phyloP scores from a whole-genome alignment of 768 basidiomycete genomes.

The Suillus hirtellus region DNA sequence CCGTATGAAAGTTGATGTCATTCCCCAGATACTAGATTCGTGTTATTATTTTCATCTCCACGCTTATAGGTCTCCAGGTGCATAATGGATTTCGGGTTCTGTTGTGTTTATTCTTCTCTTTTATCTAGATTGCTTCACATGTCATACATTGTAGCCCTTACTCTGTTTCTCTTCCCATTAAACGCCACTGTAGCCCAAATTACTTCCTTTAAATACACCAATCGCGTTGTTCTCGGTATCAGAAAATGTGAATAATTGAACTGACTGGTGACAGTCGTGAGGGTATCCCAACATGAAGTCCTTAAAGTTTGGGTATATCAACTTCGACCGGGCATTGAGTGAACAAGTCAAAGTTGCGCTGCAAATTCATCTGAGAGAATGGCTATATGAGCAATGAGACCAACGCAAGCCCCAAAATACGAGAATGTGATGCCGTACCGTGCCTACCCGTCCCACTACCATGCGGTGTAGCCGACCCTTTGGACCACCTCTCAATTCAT shows the following conservation, averaged over 20 bases:
- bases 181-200: constrained; percentile 3
- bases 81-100: not conserved
- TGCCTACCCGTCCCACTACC: constrained; percentile 46
- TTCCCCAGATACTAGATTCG: not conserved
- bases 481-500: constrained; percentile 63
- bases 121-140: not conserved
- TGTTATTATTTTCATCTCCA: not conserved
- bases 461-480: constrained; percentile 62
- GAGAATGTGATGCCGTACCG: constrained; percentile 35
- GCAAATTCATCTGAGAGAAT: constrained; percentile 48
- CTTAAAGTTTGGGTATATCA: not conserved
- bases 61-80: not conserved
- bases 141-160: constrained; percentile 6
- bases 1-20: not conserved
- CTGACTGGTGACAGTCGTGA: not conserved
- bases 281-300: not conserved
- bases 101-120: not conserved
- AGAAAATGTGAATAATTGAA: not conserved
- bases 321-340: constrained; percentile 33
- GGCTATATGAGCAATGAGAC: constrained; percentile 35
- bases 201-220: not conserved
- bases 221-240: not conserved
- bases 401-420: constrained; percentile 24
- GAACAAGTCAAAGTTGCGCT: constrained; percentile 69
- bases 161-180: not conserved